phyloP scores from a whole-genome alignment of 805 yeast genomes.

The Clavispora fructus region DNA sequence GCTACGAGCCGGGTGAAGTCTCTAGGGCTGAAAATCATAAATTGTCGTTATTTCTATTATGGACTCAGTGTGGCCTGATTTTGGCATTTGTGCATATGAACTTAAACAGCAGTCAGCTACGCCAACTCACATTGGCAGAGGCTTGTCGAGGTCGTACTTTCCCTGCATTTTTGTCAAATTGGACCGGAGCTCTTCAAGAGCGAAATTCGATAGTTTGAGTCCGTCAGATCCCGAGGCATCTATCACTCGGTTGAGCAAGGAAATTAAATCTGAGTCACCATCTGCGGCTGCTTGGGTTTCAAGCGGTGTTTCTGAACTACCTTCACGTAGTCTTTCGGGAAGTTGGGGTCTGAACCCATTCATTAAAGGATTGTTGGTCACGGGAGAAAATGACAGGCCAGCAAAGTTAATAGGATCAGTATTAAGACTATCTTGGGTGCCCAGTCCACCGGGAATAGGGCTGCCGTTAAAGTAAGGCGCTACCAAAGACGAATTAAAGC shows the following conservation, averaged over 20 bases:
- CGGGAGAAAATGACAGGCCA: background rate
- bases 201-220: conserved; percentile 13
- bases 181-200: conserved; percentile 23
- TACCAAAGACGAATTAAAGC: background rate
- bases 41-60: background rate
- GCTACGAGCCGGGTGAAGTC: background rate
- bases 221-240: conserved; percentile 17
- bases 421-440: background rate
- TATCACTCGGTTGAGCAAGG: conserved; percentile 14
- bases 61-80: background rate
- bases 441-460: background rate
- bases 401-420: background rate
- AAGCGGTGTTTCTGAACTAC: background rate
- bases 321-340: background rate
- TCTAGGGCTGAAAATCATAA: background rate
- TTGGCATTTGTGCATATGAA: background rate
- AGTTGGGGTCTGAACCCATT: background rate
- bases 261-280: conserved; percentile 6
- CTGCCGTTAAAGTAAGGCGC: background rate
- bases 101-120: background rate
- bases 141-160: background rate
- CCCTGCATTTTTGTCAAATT: conserved; percentile 17
- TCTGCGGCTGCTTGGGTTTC: background rate
- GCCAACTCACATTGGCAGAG: background rate
- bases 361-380: background rate